Evolutionary conservation across 2,329 filamentous ascomycete species (phyloP), one percentile per base, ranked within the genome.

Genomic region (Aspergillus pseudonomiae): DNA sequence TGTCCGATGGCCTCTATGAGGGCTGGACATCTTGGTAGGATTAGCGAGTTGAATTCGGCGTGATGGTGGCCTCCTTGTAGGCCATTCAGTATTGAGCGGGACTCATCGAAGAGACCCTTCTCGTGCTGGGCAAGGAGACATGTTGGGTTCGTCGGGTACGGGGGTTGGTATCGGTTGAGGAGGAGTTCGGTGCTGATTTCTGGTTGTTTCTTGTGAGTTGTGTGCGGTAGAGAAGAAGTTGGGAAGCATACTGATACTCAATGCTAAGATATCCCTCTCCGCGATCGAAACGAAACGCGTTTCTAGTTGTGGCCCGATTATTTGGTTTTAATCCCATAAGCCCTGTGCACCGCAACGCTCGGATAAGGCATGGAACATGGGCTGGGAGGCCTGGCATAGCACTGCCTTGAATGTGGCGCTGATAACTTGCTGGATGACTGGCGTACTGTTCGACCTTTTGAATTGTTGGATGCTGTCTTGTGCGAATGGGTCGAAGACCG

Each of bases 121-220:
- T 46, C 45, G 45, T 46, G 45, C 45, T 14, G 45, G 21, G 68
- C 68, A 16, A 73, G 21, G 2, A 67, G 36, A 5, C 62, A 60
- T 11, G 11, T 32, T 6, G 68, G 63, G 10, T 63, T 26, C 1
- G 48, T 59, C 3, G 70, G 50, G 10, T 61, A 19, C 1, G 71
- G 70, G 11, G 71, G 28, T 34, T 63, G 14, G 46, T 68, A 73
- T n/a, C 70, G 64, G 14, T 64, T 66, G 14, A 72, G 43, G 5
- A 72, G 58, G 6, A 73, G 56, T 30, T 73, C 71, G 9, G 66
- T 65, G 14, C 66, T 70, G 11, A 72, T 65, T 28, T 71, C 70
- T 73, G 11, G 46, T 14, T 19, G 26, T 26, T 26, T 26, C 32
- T 14, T 16, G 10, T 59, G 10, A 59, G 43, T 6, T 59, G 28